Base-by-base conservation (phyloP, 2,329 filamentous ascomycete genomes). In the Huntiella abstrusa region DNA sequence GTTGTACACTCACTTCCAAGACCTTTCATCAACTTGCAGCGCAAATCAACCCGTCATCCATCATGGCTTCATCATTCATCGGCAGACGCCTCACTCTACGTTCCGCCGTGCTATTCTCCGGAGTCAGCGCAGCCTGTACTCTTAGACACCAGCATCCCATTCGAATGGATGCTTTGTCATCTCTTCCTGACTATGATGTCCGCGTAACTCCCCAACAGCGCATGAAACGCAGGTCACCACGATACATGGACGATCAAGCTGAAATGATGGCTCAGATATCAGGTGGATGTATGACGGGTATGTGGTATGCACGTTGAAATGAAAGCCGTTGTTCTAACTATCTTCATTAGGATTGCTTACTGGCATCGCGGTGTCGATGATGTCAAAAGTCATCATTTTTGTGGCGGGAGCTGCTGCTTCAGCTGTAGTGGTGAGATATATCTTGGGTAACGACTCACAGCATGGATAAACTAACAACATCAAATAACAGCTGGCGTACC, bases 361-460 rank as follows among this genome's bases (percentile, higher is more conserved):
- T 3, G 80, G 80, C 1, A 54, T 87, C 32, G 62, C 78, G 0
- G 68, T 86, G 19, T 75, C 76, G 49, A 64, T 80, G 12, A 84
- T 87, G 58, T 84, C 79, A 6, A 75, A 74, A 56, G 74, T 78
- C 1, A 62, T 87, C 41, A 77, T 80, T 1, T 55, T 86, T 12
- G 58, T 87, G 15, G 62, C 81, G 15, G 80, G 81, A 0, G 55
- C 83, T 10, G 60, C 76, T 7, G 70, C 83, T 17, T 64, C 82
- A 11, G 65, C 72, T 28, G 56, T 80, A 12, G 75, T 83, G 63
- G 77, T 80, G 63, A 52, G 66, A n/a, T 33, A 11, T 8, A 16
- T 34, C 8, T 16, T 17, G 12, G 3, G 22, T 8, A 4, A 3
- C 6, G 6, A 34, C 11, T 12, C 37, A 5, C 22, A 32, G 12